Evolutionary conservation across 495 filamentous ascomycete species (phyloP).

Genomic region (Sabuloglossum arenarium): DNA sequence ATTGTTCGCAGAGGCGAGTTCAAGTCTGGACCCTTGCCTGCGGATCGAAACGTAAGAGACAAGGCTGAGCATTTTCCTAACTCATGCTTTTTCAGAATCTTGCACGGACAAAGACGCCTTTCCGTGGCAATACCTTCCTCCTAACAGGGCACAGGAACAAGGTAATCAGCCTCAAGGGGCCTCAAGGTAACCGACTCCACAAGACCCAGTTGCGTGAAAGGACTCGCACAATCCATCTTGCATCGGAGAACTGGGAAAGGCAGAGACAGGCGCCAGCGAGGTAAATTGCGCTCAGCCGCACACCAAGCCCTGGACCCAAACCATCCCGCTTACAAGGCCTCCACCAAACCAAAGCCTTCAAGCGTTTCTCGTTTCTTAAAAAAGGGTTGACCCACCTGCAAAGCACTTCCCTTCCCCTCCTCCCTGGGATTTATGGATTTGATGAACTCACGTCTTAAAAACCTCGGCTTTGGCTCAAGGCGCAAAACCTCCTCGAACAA

Average conservation of each 20-base stretch:
- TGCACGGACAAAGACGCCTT: neutral
- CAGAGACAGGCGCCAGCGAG: neutral
- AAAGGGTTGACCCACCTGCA: constrained; percentile 1
- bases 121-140: neutral
- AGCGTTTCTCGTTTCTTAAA: constrained; percentile 1
- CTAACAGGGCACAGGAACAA: neutral
- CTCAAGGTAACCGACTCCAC: neutral
- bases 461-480: constrained; percentile 33
- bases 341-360: neutral
- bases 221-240: neutral
- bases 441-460: constrained; percentile 38
- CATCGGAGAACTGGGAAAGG: neutral
- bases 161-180: neutral
- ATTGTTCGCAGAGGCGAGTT: neutral
- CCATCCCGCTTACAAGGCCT: constrained; percentile 3
- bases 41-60: neutral
- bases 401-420: constrained; percentile 3
- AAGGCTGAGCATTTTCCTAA: neutral
- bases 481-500: constrained; percentile 25
- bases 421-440: constrained; percentile 31
- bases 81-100: neutral
- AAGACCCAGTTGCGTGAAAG: neutral
- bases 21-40: neutral
- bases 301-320: neutral
- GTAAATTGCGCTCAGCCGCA: constrained; percentile 3